phyloP scores from a whole-genome alignment of 257 asterid genomes.

The Primulina huaijiensis region DNA sequence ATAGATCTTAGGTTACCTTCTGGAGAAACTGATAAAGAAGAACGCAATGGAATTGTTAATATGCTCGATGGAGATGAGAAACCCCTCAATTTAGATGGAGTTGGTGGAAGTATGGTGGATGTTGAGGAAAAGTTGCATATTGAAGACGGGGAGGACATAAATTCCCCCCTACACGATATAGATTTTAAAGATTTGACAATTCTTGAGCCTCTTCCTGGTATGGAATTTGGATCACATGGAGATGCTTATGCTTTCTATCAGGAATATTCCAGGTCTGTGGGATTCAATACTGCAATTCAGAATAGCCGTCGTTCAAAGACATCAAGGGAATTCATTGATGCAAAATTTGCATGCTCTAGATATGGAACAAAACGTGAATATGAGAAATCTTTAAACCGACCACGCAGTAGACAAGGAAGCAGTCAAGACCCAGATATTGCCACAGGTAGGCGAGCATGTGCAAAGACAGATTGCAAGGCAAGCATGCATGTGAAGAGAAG shows the following conservation, averaged over 20 bases:
- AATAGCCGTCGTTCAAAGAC: conserved; percentile 92
- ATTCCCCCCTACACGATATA: conserved; percentile 46
- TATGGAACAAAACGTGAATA: conserved; percentile 93
- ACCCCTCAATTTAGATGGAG: conserved; percentile 52
- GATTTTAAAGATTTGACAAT: conserved; percentile 66
- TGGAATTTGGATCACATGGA: conserved; percentile 95
- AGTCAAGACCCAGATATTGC: conserved; percentile 82
- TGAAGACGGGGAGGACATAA: conserved; percentile 60
- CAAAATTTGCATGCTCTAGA: conserved; percentile 93
- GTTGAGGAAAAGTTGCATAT: conserved; percentile 49
- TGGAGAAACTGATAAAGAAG: conserved; percentile 72
- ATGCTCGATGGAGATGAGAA: conserved; percentile 71
- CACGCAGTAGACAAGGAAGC: conserved; percentile 81
- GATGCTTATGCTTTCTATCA: conserved; percentile 94
- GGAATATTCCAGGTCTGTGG: conserved; percentile 91
- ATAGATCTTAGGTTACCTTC: conserved; percentile 90
- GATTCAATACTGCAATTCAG: conserved; percentile 89
- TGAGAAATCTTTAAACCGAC: conserved; percentile 74
- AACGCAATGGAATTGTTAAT: conserved; percentile 53
- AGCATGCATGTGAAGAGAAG: conserved; percentile 98
- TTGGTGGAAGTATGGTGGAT: conserved; percentile 46
- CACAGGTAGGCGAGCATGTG: conserved; percentile 84
- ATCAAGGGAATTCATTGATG: conserved; percentile 90
- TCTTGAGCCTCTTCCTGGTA: conserved; percentile 96
- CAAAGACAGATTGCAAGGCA: conserved; percentile 98